These are phyloP conservation scores for Plantago ovata DNA, from an alignment of 257 asterid genomes.

Conservation along the genomic window DNA sequence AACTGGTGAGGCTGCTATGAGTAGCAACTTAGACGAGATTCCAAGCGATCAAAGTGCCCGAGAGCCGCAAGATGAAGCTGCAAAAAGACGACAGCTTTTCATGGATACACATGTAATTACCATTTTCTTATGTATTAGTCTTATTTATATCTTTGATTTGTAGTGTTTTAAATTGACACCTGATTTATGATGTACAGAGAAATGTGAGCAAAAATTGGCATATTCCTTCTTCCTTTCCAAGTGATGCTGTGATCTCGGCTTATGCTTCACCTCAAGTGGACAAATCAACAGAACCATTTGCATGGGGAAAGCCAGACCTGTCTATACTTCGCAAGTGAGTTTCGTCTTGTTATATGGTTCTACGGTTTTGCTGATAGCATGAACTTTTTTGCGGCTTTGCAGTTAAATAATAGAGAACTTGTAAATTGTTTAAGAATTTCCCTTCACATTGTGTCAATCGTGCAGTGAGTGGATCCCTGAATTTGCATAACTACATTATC, in stretches of 20 bases:
- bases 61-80: slow-evolving; percentile 30
- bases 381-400: neutral
- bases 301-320: slow-evolving; percentile 95
- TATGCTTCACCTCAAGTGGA: slow-evolving; percentile 90
- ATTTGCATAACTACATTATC: neutral
- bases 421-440: neutral
- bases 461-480: neutral
- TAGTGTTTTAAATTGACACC: slow-evolving; percentile 18
- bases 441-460: neutral
- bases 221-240: slow-evolving; percentile 79
- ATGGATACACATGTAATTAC: slow-evolving; percentile 78
- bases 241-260: slow-evolving; percentile 83
- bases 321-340: slow-evolving; percentile 89
- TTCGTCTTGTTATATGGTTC: slow-evolving; percentile 5
- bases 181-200: slow-evolving; percentile 48
- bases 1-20: slow-evolving; percentile 26
- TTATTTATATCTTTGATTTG: slow-evolving; percentile 14
- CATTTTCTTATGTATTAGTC: slow-evolving; percentile 8
- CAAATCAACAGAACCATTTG: slow-evolving; percentile 70
- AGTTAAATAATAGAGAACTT: neutral
- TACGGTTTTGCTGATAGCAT: neutral
- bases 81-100: slow-evolving; percentile 56
- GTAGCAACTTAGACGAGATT: slow-evolving; percentile 27
- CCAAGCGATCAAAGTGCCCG: slow-evolving; percentile 25
- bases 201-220: slow-evolving; percentile 99